phyloP scores from a whole-genome alignment of 73 alveolate species.

The Paramecium tetraurelia region DNA sequence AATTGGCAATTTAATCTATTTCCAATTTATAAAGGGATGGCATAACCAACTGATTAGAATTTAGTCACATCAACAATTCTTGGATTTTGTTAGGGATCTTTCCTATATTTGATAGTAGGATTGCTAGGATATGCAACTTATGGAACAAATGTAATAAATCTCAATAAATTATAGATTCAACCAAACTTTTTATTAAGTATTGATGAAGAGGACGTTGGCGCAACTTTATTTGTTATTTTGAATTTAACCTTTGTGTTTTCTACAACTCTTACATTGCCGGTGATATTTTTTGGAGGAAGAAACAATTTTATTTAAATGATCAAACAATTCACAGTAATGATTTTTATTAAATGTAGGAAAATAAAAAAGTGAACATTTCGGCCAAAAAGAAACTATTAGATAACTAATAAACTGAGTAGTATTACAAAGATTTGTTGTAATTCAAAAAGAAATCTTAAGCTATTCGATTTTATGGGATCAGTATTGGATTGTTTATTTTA shows the following conservation, averaged over 20 bases:
- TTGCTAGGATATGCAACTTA: constrained; percentile 35
- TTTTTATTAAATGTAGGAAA: not conserved
- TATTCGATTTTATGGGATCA: not conserved
- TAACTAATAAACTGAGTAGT: not conserved
- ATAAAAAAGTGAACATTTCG: not conserved
- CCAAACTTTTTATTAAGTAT: constrained; percentile 26
- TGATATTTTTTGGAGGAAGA: constrained; percentile 51
- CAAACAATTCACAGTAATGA: not conserved
- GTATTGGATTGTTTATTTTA: not conserved
- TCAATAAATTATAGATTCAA: not conserved
- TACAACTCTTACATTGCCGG: constrained; percentile 32
- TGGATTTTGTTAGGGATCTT: not conserved
- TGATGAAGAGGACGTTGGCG: not conserved
- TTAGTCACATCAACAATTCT: not conserved
- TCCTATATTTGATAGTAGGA: constrained; percentile 36
- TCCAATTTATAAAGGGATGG: constrained; percentile 31
- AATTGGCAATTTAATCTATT: constrained; percentile 40
- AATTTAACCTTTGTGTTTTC: constrained; percentile 10
- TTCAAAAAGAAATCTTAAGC: not conserved
- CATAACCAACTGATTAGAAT: not conserved
- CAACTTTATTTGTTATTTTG: not conserved
- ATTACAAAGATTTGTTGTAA: not conserved
- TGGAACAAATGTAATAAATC: not conserved
- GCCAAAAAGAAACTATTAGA: not conserved
- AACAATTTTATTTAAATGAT: not conserved